Conservation (phyloP, 805 yeast genomes). For the Zygoascus tannicola region DNA sequence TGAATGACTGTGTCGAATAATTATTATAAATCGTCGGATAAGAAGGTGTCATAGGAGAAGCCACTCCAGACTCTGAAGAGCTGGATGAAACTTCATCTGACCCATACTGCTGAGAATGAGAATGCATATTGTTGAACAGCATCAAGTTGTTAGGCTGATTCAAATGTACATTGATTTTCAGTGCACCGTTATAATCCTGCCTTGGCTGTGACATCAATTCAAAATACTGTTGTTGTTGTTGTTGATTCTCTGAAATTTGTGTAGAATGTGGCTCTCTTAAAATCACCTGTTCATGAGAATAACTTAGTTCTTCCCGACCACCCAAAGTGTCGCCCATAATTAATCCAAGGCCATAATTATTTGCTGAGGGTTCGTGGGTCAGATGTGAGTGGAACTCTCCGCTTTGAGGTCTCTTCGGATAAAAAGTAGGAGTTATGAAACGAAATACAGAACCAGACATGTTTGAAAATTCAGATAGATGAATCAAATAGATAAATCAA, state of each 20-base stretch:
- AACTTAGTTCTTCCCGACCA: background rate
- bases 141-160: background rate
- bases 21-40: conserved; percentile 3
- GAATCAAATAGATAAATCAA: too few species aligned
- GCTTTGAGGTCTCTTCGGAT: background rate
- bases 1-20: background rate
- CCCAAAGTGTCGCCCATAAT: background rate
- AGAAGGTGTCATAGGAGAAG: conserved; percentile 15
- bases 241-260: background rate
- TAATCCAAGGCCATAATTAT: background rate
- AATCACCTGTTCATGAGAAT: background rate
- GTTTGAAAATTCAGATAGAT: too few species aligned
- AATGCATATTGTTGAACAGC: background rate
- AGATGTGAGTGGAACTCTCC: background rate
- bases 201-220: background rate
- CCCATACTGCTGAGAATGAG: background rate
- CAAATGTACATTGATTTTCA: too few species aligned
- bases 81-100: background rate
- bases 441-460: background rate
- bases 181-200: background rate
- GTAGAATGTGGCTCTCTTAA: background rate
- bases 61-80: conserved; percentile 4
- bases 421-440: background rate
- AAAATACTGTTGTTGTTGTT: background rate
- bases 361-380: background rate